These are phyloP conservation scores for Sordariomycetes sp. DNA, from an alignment of 2,329 filamentous ascomycete species.

Conservation along the genomic window DNA sequence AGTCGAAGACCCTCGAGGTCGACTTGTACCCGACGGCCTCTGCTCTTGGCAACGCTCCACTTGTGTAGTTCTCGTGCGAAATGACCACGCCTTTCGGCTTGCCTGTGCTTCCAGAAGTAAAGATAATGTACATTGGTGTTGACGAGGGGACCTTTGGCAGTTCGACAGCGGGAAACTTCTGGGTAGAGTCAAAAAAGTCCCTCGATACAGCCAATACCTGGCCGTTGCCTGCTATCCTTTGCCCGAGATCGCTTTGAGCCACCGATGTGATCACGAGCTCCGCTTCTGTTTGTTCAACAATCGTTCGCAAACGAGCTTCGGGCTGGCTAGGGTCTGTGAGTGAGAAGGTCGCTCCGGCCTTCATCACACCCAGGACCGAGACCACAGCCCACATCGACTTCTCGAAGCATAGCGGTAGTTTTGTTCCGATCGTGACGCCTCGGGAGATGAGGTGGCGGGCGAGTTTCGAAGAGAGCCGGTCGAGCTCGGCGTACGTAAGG, in stretches of 20 bases:
- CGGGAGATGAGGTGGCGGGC: slow-evolving; percentile 25
- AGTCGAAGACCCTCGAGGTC: slow-evolving; percentile 34
- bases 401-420: slow-evolving; percentile 41
- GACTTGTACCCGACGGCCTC: slow-evolving; percentile 30
- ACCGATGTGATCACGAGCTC: slow-evolving; percentile 29
- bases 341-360: slow-evolving; percentile 36
- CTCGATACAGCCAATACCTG: slow-evolving; percentile 22
- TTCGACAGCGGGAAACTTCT: background rate
- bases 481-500: slow-evolving; percentile 35
- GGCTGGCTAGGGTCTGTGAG: slow-evolving; percentile 38
- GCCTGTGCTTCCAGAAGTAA: slow-evolving; percentile 57
- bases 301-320: slow-evolving; percentile 31
- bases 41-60: slow-evolving; percentile 31
- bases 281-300: slow-evolving; percentile 32
- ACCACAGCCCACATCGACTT: slow-evolving; percentile 37
- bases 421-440: slow-evolving; percentile 27
- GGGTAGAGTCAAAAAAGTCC: slow-evolving; percentile 12
- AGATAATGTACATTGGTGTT: slow-evolving; percentile 46
- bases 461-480: slow-evolving; percentile 29
- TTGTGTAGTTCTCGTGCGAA: slow-evolving; percentile 36
- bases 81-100: slow-evolving; percentile 54
- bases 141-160: slow-evolving; percentile 30
- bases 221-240: slow-evolving; percentile 22
- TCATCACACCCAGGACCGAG: slow-evolving; percentile 36
- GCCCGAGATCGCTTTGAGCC: slow-evolving; percentile 25